Evolutionary conservation across 2,329 filamentous ascomycete genomes (phyloP), one percentile per base, ranked within the genome.

Genomic region (Aspergillus terreus): DNA sequence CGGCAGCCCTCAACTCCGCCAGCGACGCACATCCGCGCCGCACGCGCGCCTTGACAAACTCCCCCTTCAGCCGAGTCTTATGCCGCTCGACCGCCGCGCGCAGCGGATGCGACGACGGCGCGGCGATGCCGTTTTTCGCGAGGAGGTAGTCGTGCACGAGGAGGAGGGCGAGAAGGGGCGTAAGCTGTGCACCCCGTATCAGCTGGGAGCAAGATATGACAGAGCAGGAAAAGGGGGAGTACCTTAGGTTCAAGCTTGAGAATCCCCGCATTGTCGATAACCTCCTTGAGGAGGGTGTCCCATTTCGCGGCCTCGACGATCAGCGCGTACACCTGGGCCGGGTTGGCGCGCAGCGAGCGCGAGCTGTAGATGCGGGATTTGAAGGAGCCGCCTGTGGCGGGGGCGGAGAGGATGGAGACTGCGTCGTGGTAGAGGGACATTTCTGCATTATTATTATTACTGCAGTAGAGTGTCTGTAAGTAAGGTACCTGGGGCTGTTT

Each of bases 341-440:
- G 86, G 2, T 86, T 82, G 14, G 88, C 91, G 65, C 92, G 95
- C 59, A 90, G 73, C 61, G 87, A 87, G 55, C 84, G 86, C 52
- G 79, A 78, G 41, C 73, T 78, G 70, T 94, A 97, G 42, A 97
- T 83, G 33, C 89, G 80, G 6, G 90, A 90, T 71, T 95, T 96
- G 57, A 97, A 80, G 23, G 90, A 96, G 15, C 90, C 90, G n/a
- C 87, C 86, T 3, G 78, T 74, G n/a, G 82, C 80, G 3, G 84
- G 74, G 6, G 79, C 80, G 4, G 81, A 80, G 50, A 99, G 75
- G 33, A 96, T 77, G 12, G 85, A 80, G 4, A 88, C 90, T 6
- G 92, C 88, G 76, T 97, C 94, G 69, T 95, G 88, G 70, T 99
- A 99, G 51, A 99, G 86, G 44, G 92, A 95, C 92, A 97, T 97